Base-by-base conservation (phyloP, 2,329 filamentous ascomycete species). In the Exophiala mesophila region DNA sequence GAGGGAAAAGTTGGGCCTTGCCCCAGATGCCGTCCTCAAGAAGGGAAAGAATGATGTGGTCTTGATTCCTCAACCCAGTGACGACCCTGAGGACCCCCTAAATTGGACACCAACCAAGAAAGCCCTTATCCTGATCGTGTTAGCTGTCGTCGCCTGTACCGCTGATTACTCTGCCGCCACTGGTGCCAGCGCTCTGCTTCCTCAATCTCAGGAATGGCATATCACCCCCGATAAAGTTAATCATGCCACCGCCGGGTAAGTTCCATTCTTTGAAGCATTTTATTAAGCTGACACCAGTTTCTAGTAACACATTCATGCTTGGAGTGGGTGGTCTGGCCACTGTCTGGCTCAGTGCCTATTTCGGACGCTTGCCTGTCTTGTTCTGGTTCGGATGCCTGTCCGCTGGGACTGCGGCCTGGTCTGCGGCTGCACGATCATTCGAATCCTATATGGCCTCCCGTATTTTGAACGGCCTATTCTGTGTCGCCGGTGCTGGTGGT, bases 61-160 rank as follows among this genome's bases (percentile, higher is more conserved):
- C 12, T 63, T 77, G 35, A 73, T 76, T 16, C 75, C 74, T 2
- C 73, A 77, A 55, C 74, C 74, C 0, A 71, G 67, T 40, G 67
- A 67, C 26, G 68, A 74, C 38, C 65, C 69, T 1, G 60, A 70
- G 30, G 74, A 78, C 48, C 74, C 74, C 0, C 57, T 78, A 29
- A 78, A 78, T 54, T 78, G 74, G 75, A 62, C 58, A 19, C 61
- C 63, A 41, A 44, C 55, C 38, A 71, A 68, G 61, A 79, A 78
- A 54, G 67, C 71, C 43, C 29, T 67, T 12, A 66, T 73, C 20
- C 59, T 77, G 1, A 59, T 68, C n/a, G 63, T 73, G n/a, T 59
- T 77, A 3, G 65, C 69, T 9, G 58, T 67, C 13, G 63, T 64
- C 1, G 68, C 71, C 2, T 69, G 73, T 36, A 57, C 73, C 24